These are phyloP conservation scores for Choiromyces venosus DNA, from an alignment of 495 filamentous ascomycete species.

Conservation along the genomic window DNA sequence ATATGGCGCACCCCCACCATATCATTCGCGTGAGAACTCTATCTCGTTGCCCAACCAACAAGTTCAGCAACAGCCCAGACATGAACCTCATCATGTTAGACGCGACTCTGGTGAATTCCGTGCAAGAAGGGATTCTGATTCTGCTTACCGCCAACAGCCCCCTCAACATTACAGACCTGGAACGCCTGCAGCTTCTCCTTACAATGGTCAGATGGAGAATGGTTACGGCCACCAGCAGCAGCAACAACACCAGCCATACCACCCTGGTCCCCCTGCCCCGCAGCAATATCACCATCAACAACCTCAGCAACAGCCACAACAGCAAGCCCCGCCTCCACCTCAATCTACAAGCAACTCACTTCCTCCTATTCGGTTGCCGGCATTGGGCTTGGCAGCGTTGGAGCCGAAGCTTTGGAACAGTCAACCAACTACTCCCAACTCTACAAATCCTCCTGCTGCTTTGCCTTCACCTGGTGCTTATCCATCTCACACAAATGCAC, in stretches of 20 bases:
- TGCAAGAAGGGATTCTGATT: constrained; percentile 35
- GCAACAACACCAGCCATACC: constrained; percentile 31
- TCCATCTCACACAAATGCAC: constrained; percentile 17
- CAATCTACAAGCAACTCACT: constrained; percentile 27
- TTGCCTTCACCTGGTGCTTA: constrained; percentile 32
- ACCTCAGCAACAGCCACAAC: constrained; percentile 21
- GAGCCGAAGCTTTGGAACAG: constrained; percentile 38
- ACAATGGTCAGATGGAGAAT: constrained; percentile 31
- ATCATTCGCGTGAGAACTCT: constrained; percentile 34
- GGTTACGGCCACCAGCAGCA: constrained; percentile 32
- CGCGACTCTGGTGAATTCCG: constrained; percentile 38
- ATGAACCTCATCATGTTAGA: constrained; percentile 29
- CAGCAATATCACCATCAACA: constrained; percentile 34
- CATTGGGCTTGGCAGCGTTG: constrained; percentile 21
- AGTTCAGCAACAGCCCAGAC: constrained; percentile 30
- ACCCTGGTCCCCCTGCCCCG: constrained; percentile 19
- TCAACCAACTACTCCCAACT: constrained; percentile 35
- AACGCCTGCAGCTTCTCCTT: constrained; percentile 34
- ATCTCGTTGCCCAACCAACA: constrained; percentile 31
- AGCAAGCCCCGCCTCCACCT: constrained; percentile 17
- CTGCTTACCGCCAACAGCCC: constrained; percentile 32
- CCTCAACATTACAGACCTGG: constrained; percentile 28
- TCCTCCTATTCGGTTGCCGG: constrained; percentile 32
- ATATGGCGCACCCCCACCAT: constrained; percentile 28
- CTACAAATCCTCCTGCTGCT: constrained; percentile 32